A percentile compares a stretch with the other conserved stretches of the same genome.
Evolutionary conservation across 148 eudicot genomes (phyloP).

Genomic region (Pharnaceum exiguum): DNA sequence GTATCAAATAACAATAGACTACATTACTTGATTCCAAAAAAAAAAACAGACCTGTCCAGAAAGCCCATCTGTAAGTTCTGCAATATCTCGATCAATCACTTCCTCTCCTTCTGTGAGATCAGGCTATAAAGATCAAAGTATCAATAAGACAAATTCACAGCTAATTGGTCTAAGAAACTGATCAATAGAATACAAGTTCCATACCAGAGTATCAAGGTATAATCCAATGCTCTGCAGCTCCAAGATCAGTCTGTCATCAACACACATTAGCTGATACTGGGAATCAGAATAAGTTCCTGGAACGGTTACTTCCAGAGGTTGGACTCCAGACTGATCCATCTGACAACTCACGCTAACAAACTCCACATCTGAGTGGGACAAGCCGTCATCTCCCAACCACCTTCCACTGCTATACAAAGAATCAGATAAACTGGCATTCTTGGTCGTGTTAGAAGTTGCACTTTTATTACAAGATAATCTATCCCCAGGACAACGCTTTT

Average conservation of each 20-base stretch:
- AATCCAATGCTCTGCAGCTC: conserved; percentile 54
- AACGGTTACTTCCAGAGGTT: conserved; percentile 16
- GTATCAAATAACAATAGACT: background rate
- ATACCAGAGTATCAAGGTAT: conserved; percentile 40
- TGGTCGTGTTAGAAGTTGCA: conserved; percentile 36
- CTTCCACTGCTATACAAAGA: conserved; percentile 52
- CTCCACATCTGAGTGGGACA: conserved; percentile 52
- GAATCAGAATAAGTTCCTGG: conserved; percentile 25
- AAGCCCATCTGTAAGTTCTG: conserved; percentile 36
- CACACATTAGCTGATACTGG: conserved; percentile 39
- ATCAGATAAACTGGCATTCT: conserved; percentile 45
- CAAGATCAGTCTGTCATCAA: conserved; percentile 40
- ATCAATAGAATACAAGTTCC: background rate
- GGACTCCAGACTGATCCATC: conserved; percentile 33
- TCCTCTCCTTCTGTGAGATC: conserved; percentile 46
- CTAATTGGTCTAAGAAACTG: background rate
- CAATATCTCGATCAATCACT: conserved; percentile 35
- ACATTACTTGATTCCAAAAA: background rate
- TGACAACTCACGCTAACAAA: conserved; percentile 38
- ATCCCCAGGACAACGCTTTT: conserved; percentile 35
- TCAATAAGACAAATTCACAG: background rate
- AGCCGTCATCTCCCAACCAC: conserved; percentile 50
- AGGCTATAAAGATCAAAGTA: conserved; percentile 28
- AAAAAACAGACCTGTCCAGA: conserved; percentile 28
- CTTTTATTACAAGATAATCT: conserved; percentile 50